Evolutionary conservation across 805 yeast species (phyloP), one percentile per base, ranked within the genome.

Genomic region (Saccharomycopsis sp.): DNA sequence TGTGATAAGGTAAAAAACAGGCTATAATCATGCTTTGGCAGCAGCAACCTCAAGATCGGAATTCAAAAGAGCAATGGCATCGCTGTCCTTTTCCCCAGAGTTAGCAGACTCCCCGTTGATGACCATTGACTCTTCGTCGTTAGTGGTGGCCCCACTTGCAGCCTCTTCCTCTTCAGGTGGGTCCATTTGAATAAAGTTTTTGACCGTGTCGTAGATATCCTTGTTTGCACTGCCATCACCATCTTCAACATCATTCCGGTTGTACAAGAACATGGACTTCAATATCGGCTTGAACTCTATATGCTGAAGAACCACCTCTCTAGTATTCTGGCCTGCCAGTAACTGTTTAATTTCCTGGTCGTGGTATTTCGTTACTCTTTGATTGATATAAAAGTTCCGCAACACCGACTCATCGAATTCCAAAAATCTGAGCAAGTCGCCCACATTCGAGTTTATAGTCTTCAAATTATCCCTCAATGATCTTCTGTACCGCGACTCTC

Each of bases 361-460:
- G 34, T 61, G 63, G 12, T 59, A 40, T 24, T 54, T 57, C 3
- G 63, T 59, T 20, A 56, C 24, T 24, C 48, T 24, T 20, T 59
- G 61, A 24, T 54, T 50, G n/a, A 59, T 29, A 20, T 54, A 57
- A 37, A 52, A 61, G 14, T 50, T 47, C 16, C 20, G 21, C 9
- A 61, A 47, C 16, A 59, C 57, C 15, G 52, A 24, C 50, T 61
- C 61, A 46, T 61, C 63, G 44, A 50, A 61, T 29, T 56, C 57
- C 24, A 61, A 54, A 37, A 61, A 56, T 44, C 55, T 21, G 40
- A 59, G 50, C 12, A 61, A n/a, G 51, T 59, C 62, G 3, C 18
- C 50, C 23, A 54, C 46, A 34, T 59, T 57, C 9, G 54, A 57
- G 23, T 59, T 61, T 12, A 61, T 47, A 2, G 58, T 57, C 14